Conservation (phyloP, 805 yeast genomes). For the Kodamaea lidongshanica region DNA sequence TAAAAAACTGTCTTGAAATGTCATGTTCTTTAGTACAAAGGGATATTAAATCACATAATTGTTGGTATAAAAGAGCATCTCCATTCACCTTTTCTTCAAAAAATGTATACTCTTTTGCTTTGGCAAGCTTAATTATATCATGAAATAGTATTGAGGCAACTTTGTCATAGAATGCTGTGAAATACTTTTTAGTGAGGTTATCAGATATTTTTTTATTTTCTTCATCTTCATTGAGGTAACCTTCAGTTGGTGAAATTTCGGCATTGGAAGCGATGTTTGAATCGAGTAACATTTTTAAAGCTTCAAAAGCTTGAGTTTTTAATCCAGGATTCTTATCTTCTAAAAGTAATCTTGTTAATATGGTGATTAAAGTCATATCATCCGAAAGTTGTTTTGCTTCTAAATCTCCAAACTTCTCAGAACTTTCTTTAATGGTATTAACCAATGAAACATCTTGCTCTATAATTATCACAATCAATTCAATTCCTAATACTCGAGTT, state of each 20-base stretch:
- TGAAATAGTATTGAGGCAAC: conserved; percentile 56
- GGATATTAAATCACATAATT: conserved; percentile 63
- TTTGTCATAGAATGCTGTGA: conserved; percentile 53
- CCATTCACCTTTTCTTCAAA: conserved; percentile 5
- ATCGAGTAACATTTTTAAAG: conserved; percentile 67
- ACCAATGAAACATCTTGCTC: conserved; percentile 76
- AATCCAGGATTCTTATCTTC: conserved; percentile 65
- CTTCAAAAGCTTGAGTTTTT: conserved; percentile 78
- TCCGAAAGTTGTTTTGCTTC: conserved; percentile 42
- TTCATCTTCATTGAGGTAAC: conserved; percentile 7
- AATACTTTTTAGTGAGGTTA: conserved; percentile 39
- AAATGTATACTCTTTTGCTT: neutral
- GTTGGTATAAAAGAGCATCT: conserved; percentile 45
- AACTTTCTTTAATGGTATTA: conserved; percentile 31
- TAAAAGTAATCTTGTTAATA: conserved; percentile 53
- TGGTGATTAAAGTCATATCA: conserved; percentile 53
- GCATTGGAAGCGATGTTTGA: conserved; percentile 36
- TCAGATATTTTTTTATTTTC: conserved; percentile 20
- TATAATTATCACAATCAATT: conserved; percentile 68
- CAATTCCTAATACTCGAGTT: conserved; percentile 68
- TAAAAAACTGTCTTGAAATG: conserved; percentile 55
- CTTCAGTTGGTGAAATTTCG: conserved; percentile 7
- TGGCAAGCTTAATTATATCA: conserved; percentile 33
- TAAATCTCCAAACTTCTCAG: too few species aligned
- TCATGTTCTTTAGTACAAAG: conserved; percentile 68